Evolutionary conservation across 108 stramenopile species (phyloP), one percentile per base, ranked within the genome.

Genomic region (Skeletonema marinoi): DNA sequence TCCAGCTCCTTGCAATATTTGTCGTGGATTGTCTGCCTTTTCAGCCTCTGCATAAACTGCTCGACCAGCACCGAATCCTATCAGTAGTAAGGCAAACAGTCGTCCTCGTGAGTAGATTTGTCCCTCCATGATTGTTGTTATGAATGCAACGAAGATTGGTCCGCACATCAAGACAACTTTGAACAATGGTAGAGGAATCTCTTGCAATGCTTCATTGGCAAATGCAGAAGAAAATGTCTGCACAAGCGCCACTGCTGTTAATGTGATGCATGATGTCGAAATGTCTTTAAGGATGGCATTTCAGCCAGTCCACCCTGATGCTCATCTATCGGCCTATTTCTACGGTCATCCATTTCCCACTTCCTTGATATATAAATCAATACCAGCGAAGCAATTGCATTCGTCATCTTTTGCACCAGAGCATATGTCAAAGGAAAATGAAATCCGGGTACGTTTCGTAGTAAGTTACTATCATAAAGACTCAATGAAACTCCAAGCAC

Each of bases 131-230:
- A 58, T 58, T 51, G 66, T 68, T 9, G 75, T 76, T 32, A 76
- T 35, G 17, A 76, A 67, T 10, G 75, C 75, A 7, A 76, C 75
- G 42, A 76, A 67, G 19, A 76, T 76, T 16, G 75, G 75, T 8
- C 75, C 75, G 19, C 75, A 76, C 75, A 76, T 76, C 12, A 76
- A 66, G 17, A 66, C 65, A 12, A 76, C 75, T 44, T 76, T 76
- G 75, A 76, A 76, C 6, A 76, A 42, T 12, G 75, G 66, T 0
- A 76, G 41, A 17, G 75, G 75, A 32, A 76, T 38, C 38, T 44
- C 16, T 44, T 44, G 66, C 29, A 76, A 32, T 5, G 65, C 66
- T 35, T 58, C 36, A 16, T 76, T 76, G 59, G 75, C 75, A 41
- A 76, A 61, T 10, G 60, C 66, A 36, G 75, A 50, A 8, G 75